Percentiles rank a stretch among this genome's conserved stretches.
These are phyloP conservation scores for Mycena leptocephala DNA, from an alignment of 768 basidiomycete species.

Conservation along the genomic window DNA sequence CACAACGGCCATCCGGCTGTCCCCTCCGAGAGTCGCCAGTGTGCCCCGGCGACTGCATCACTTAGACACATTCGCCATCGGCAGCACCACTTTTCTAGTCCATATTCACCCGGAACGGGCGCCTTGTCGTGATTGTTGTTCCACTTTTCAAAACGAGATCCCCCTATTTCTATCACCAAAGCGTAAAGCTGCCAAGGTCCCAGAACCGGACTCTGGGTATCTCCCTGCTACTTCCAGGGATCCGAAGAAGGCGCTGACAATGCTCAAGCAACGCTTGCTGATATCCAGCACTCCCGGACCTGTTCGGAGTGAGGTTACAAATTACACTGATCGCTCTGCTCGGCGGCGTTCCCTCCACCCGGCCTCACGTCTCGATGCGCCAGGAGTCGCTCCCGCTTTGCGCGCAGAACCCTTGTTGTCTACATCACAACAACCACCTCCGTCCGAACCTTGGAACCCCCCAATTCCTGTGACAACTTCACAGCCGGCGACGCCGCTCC, in stretches of 20 bases:
- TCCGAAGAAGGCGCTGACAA: constrained; percentile 76
- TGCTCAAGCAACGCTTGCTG: constrained; percentile 77
- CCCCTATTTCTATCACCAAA: constrained; percentile 65
- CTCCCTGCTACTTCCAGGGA: constrained; percentile 54
- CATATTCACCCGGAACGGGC: constrained; percentile 77
- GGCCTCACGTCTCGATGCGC: constrained; percentile 66
- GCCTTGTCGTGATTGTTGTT: constrained; percentile 77
- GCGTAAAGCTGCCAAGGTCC: constrained; percentile 43
- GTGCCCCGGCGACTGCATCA: constrained; percentile 76
- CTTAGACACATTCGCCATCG: constrained; percentile 77
- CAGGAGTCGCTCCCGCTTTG: constrained; percentile 57
- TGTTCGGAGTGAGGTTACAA: constrained; percentile 33
- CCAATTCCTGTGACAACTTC: constrained; percentile 46
- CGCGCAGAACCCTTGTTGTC: constrained; percentile 19
- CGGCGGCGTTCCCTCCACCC: constrained; percentile 76
- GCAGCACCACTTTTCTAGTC: constrained; percentile 78
- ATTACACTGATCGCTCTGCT: constrained; percentile 81
- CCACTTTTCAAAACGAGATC: constrained; percentile 68
- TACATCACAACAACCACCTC: constrained; percentile 27
- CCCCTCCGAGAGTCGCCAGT: constrained; percentile 78
- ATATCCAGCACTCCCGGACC: constrained; percentile 59
- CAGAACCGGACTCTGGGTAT: constrained; percentile 45
- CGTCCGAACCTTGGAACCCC: constrained; percentile 38
- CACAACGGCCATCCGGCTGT: constrained; percentile 63
- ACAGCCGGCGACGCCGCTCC: constrained; percentile 65